A percentile compares a stretch with the other conserved stretches of the same genome.
Conservation (phyloP, 441 rosid species). For the Metrosideros polymorpha region DNA sequence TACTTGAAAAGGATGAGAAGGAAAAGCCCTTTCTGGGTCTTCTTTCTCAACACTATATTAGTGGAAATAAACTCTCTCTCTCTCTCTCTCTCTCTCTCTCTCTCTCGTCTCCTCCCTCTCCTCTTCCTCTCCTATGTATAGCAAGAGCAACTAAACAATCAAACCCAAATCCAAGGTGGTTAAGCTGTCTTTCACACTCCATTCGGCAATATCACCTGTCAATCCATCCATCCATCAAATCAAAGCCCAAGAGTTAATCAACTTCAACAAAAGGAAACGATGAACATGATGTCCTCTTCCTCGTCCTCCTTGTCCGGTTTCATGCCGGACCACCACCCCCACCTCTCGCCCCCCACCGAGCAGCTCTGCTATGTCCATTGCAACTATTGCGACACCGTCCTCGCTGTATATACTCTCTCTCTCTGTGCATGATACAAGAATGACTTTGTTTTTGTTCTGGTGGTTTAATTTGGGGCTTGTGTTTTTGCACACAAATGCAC, state of each 20-base stretch:
- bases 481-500: background rate
- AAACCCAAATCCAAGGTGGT: background rate
- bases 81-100: background rate
- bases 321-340: background rate
- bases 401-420: background rate
- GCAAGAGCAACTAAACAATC: background rate
- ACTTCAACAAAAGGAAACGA: background rate
- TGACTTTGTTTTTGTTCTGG: background rate
- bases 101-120: background rate
- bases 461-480: background rate
- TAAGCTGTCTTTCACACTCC: background rate
- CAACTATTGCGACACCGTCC: slow-evolving; percentile 12
- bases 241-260: background rate
- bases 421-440: background rate
- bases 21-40: background rate
- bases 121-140: background rate
- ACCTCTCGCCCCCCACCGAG: slow-evolving; percentile 6
- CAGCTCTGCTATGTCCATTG: slow-evolving; percentile 16
- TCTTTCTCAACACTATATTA: background rate
- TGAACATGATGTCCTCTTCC: slow-evolving; percentile 4
- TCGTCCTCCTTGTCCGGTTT: slow-evolving; percentile 5
- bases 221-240: background rate
- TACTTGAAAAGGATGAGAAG: background rate
- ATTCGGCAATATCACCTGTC: background rate
- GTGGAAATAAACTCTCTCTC: background rate